phyloP scores from a whole-genome alignment of 805 yeast species.

The Pichia insulana region DNA sequence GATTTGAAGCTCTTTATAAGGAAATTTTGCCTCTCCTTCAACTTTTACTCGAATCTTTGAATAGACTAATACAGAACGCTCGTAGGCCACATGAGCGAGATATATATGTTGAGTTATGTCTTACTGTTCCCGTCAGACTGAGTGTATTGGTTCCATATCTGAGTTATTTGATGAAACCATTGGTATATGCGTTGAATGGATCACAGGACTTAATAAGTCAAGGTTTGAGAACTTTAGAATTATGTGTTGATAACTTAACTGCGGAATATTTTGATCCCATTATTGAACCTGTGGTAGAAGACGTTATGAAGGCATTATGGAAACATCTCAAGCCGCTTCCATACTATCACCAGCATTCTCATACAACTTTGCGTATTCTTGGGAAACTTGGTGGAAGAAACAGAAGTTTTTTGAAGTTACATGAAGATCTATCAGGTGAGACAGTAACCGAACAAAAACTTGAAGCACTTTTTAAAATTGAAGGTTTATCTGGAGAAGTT shows the following conservation, averaged over 20 bases:
- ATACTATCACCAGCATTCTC: constrained; percentile 89
- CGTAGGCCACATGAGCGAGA: constrained; percentile 86
- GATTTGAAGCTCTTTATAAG: constrained; percentile 87
- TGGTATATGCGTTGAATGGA: constrained; percentile 84
- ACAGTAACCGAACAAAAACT: constrained; percentile 55
- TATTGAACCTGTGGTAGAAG: constrained; percentile 91
- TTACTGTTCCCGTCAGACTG: constrained; percentile 91
- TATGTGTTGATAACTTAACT: constrained; percentile 92
- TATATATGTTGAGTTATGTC: constrained; percentile 86
- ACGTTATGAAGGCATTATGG: constrained; percentile 90
- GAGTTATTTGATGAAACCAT: constrained; percentile 80
- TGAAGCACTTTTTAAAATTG: constrained; percentile 57
- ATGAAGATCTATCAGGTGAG: constrained; percentile 51
- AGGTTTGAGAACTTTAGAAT: constrained; percentile 87
- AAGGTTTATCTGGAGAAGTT: constrained; percentile 54
- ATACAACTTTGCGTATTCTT: constrained; percentile 82
- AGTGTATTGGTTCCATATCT: constrained; percentile 91
- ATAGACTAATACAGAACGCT: constrained; percentile 74
- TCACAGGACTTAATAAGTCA: constrained; percentile 88
- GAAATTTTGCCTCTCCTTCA: constrained; percentile 89
- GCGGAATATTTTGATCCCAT: constrained; percentile 97
- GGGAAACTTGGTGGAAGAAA: constrained; percentile 97
- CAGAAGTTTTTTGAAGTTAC: constrained; percentile 73
- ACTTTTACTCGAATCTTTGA: constrained; percentile 74
- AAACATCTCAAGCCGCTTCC: constrained; percentile 86